Percentiles rank a stretch among this genome's conserved stretches.
These are phyloP conservation scores for Monosporozyma siamensis DNA, from an alignment of 805 yeast genomes.

Conservation along the genomic window DNA sequence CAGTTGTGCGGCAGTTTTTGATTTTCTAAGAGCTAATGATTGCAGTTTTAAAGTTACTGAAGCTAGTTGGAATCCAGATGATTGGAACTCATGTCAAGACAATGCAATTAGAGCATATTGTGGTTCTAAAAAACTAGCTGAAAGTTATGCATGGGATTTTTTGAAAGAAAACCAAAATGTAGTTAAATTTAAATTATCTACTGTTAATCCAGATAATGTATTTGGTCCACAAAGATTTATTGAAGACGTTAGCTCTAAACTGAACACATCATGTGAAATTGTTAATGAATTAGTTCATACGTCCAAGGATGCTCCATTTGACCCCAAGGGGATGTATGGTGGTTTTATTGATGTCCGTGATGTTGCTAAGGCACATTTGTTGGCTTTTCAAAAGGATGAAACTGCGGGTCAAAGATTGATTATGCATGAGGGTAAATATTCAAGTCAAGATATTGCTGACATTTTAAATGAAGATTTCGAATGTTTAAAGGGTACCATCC, in stretches of 20 bases:
- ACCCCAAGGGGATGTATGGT: constrained; percentile 5
- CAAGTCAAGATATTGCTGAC: constrained; percentile 24
- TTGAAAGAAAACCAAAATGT: constrained; percentile 26
- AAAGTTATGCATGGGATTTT: constrained; percentile 50
- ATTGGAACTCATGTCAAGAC: constrained; percentile 38
- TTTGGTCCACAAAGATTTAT: constrained; percentile 53
- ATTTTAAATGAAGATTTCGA: constrained; percentile 34
- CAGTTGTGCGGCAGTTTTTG: constrained; percentile 39
- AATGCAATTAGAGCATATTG: constrained; percentile 38
- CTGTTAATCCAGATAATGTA: constrained; percentile 48
- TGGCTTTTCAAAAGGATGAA: constrained; percentile 36
- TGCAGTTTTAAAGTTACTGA: constrained; percentile 34
- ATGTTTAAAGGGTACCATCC: constrained; percentile 36
- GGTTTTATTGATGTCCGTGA: constrained; percentile 49
- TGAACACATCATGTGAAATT: too few species aligned
- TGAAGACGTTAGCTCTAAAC: constrained; percentile 31
- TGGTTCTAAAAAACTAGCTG: constrained; percentile 55
- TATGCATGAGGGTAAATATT: constrained; percentile 19
- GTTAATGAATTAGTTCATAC: constrained; percentile 25
- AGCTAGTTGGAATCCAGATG: constrained; percentile 43
- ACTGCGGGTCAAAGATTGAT: constrained; percentile 29
- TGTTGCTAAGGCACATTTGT: constrained; percentile 49
- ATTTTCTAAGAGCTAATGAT: constrained; percentile 31
- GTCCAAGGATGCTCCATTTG: constrained; percentile 14
- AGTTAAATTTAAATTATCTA: constrained; percentile 36